A percentile compares a stretch with the other conserved stretches of the same genome.
phyloP scores from a whole-genome alignment of 768 basidiomycete species.

The Stropharia rugosoannulata region DNA sequence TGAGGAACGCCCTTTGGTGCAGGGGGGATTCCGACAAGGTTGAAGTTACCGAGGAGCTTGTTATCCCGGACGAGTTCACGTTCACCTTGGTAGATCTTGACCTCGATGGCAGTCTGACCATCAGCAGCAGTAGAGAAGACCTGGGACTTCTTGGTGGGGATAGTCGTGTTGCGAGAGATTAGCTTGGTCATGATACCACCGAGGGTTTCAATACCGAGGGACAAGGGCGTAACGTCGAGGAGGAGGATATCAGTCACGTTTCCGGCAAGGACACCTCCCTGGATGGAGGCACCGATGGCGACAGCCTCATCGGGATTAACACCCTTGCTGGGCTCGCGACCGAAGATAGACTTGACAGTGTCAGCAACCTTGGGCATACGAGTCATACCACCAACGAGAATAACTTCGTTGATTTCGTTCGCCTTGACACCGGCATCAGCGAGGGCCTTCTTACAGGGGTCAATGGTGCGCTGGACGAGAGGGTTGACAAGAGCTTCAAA shows the following conservation, averaged over 20 bases:
- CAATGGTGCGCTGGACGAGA: conserved; percentile 86
- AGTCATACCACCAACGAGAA: conserved; percentile 97
- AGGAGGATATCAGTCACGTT: conserved; percentile 95
- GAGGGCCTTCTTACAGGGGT: conserved; percentile 98
- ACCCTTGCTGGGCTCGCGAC: conserved; percentile 96
- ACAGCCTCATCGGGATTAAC: conserved; percentile 99
- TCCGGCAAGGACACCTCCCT: conserved; percentile 96
- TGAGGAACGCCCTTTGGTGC: conserved; percentile 82
- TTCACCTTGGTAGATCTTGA: conserved; percentile 99
- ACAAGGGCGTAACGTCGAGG: conserved; percentile 94
- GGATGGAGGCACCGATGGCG: conserved; percentile 96
- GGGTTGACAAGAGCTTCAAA: conserved; percentile 85
- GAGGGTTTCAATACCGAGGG: conserved; percentile 94
- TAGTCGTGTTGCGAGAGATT: conserved; percentile 97
- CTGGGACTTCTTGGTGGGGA: conserved; percentile 99
- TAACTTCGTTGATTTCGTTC: conserved; percentile 92
- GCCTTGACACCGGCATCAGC: conserved; percentile 90
- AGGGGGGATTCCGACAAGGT: conserved; percentile 95
- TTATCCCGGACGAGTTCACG: conserved; percentile 98
- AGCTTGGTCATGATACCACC: conserved; percentile 99
- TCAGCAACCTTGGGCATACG: conserved; percentile 96
- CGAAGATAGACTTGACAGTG: conserved; percentile 92
- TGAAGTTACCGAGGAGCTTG: conserved; percentile 99
- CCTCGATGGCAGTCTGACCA: conserved; percentile 98
- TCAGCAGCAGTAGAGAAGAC: conserved; percentile 99